Evolutionary conservation across 2,329 filamentous ascomycete genomes (phyloP), one percentile per base, ranked within the genome.

Genomic region (Bimuria novae-zelandiae): DNA sequence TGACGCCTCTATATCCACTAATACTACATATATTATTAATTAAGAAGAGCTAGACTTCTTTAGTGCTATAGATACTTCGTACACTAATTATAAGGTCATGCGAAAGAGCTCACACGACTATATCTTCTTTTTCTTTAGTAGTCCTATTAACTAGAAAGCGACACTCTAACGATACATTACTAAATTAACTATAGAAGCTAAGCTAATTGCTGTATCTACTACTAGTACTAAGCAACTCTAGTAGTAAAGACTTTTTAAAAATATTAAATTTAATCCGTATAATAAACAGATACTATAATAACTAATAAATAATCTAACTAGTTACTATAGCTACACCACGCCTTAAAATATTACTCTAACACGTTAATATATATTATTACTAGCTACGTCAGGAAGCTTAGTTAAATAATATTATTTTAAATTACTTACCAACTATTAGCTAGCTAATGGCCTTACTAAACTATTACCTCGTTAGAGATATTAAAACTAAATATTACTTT

Each of bases 171-270:
- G 43, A 36, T 45, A 7, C 7, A 35, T 57, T 17, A 65, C 54
- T 1, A 65, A 55, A 36, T 62, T 51, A 21, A 65, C 55, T 4
- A 65, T n/a, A 16, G 49, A 65, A 51, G 57, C 59, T 17, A 51
- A 64, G 22, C 45, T 63, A 12, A 30, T 63, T 11, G 47, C 53
- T 52, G 10, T 55, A 30, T 49, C n/a, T n/a, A 21, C 39, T 35
- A 27, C 58, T 21, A 23, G 41, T 11, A 50, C 23, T 12, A 47
- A 60, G 30, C 14, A 53, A 7, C 22, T 29, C 10, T 49, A 17
- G 54, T 65, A 50, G 56, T 25, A 36, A 4, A 29, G 54, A 23
- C 11, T 64, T 3, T 62, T 66, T 33, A 40, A 57, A 12, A 16
- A 36, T 3, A 51, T 62, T n/a, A 16, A 54, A 0, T 53, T 62